These are phyloP conservation scores for Puya raimondii DNA, from an alignment of 176 grass and related monocot species.

Conservation along the genomic window DNA sequence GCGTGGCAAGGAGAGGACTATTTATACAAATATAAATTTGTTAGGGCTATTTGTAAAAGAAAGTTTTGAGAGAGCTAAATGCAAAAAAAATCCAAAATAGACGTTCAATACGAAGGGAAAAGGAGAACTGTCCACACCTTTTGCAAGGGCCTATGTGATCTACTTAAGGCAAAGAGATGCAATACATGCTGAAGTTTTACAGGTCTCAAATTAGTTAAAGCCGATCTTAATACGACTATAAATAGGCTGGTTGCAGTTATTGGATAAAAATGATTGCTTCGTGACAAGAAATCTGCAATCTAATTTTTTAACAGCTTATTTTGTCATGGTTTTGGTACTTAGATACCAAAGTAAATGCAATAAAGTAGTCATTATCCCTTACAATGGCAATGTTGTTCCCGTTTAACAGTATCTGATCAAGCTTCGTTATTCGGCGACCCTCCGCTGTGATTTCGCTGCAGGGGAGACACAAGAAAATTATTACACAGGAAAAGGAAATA, in stretches of 20 bases:
- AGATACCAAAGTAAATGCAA: neutral
- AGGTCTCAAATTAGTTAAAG: neutral
- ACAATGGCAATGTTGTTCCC: conserved; percentile 99
- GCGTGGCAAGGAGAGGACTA: too few relatives aligned
- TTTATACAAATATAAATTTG: too few relatives aligned
- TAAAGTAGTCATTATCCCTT: conserved; percentile 26
- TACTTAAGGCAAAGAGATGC: neutral
- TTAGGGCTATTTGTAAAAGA: too few relatives aligned
- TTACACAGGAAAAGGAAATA: neutral
- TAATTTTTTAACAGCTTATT: neutral
- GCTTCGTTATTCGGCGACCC: conserved; percentile 87
- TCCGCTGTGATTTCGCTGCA: conserved; percentile 84
- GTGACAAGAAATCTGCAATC: too few relatives aligned
- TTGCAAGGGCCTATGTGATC: neutral
- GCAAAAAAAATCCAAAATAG: too few relatives aligned
- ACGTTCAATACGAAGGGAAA: neutral
- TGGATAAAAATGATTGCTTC: too few relatives aligned
- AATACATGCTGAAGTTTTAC: neutral
- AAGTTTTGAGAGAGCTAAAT: too few relatives aligned
- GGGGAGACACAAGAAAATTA: neutral
- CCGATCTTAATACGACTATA: too few relatives aligned
- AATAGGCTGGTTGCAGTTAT: too few relatives aligned
- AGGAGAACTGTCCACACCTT: neutral
- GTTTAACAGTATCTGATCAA: conserved; percentile 93
- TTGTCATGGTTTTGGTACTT: neutral